Evolutionary conservation across 2,329 filamentous ascomycete species (phyloP), one percentile per base, ranked within the genome.

Genomic region (Sphaerulina vaccinii): DNA sequence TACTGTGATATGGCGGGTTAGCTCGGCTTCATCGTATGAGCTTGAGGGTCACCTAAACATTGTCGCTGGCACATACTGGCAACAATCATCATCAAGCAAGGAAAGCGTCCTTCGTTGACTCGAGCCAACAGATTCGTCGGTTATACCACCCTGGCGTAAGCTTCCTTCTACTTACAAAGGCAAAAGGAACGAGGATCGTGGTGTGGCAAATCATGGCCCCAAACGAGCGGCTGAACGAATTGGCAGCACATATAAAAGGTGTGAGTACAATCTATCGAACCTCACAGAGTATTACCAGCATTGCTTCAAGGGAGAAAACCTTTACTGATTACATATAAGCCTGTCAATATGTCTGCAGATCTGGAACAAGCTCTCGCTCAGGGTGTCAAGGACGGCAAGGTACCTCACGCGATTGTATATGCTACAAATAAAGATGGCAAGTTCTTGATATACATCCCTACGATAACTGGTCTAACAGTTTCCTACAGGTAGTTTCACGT

Each of bases 351-450:
- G 59, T 49, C 51, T 23, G 40, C 52, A 3, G 46, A 55, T 19
- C 35, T 67, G 11, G 61, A 67, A 49, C 46, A 59, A 29, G 52
- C 51, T 11, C 57, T 69, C 13, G 59, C 60, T 13, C 51, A 66
- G 49, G 64, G 54, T 18, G 61, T 68, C 22, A 55, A 60, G 27
- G 64, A 65, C 32, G 65, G 61, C 10, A 66, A 66, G 40, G 56
- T 68, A 3, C 63, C 66, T 11, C 61, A 66, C 39, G 65, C 59
- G 0, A 57, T 68, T 15, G 57, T 68, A 21, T 55, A 52, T 43
- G 64, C 65, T 22, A 63, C 62, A 18, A 64, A 60, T 22, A 53
- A 33, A 27, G 59, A 65, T 51, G 65, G 65, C 62, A 44, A 29
- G 27, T 32, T 32, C 9, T 10, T 32, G 4, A 13, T 1, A 3